Conservation (phyloP, 2,329 filamentous ascomycete genomes). For the Pestalotiopsis sp. region DNA sequence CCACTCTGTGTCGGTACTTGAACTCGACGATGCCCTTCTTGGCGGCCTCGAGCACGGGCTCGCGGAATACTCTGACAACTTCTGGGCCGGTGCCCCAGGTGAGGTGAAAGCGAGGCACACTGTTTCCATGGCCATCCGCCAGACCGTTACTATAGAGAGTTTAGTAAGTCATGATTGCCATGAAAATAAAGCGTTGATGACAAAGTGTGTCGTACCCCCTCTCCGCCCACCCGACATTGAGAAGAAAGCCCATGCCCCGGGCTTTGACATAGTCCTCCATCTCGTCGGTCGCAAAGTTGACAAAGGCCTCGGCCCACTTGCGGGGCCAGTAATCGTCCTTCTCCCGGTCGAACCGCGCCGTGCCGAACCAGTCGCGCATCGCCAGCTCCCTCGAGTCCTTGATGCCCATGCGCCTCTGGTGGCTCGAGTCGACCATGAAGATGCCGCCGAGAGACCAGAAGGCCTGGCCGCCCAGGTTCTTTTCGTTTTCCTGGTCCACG, state of each 20-base stretch:
- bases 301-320: constrained; percentile 65
- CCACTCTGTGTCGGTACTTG: constrained; percentile 58
- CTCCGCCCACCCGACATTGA: constrained; percentile 64
- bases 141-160: constrained; percentile 40
- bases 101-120: constrained; percentile 64
- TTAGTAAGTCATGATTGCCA: background rate
- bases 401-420: constrained; percentile 61
- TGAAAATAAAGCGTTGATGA: background rate
- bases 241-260: constrained; percentile 53
- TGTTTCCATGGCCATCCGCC: constrained; percentile 62
- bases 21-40: constrained; percentile 57
- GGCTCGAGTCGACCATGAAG: constrained; percentile 60
- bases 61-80: constrained; percentile 58
- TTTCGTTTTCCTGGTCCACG: constrained; percentile 60
- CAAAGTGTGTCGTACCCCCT: constrained; percentile 39
- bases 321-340: constrained; percentile 60
- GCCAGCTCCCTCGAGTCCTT: constrained; percentile 59
- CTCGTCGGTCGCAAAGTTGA: constrained; percentile 61
- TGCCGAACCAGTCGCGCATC: constrained; percentile 60
- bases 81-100: constrained; percentile 65
- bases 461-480: constrained; percentile 62
- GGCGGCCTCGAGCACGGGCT: constrained; percentile 56
- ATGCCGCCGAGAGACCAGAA: constrained; percentile 67
- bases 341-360: constrained; percentile 60
- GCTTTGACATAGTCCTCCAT: constrained; percentile 61